A percentile compares a stretch with the other conserved stretches of the same genome.
These are phyloP conservation scores for Grigorovia transvaalensis DNA, from an alignment of 805 yeast species.

Conservation along the genomic window DNA sequence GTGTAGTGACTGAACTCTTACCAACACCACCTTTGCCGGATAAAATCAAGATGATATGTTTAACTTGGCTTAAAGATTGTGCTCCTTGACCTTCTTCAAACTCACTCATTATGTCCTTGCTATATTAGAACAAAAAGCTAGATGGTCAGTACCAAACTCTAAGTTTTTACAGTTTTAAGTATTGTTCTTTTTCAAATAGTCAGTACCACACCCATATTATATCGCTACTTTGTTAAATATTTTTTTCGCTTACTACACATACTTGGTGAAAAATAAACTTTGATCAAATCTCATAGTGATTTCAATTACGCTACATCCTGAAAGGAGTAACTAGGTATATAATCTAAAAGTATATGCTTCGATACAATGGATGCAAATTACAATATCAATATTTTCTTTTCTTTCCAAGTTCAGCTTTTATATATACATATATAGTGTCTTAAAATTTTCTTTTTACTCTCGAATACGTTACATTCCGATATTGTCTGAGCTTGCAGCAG, in stretches of 20 bases:
- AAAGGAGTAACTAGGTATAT: no score
- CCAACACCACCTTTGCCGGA: conserved; percentile 99
- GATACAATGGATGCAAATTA: not conserved
- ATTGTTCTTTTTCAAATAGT: no score
- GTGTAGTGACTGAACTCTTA: conserved; percentile 91
- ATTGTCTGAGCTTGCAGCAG: not conserved
- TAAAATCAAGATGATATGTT: conserved; percentile 69
- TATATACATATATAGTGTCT: not conserved
- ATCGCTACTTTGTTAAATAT: no score
- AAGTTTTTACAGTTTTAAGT: no score
- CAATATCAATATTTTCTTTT: no score
- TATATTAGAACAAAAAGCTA: no score
- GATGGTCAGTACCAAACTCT: no score
- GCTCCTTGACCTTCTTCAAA: conserved; percentile 13
- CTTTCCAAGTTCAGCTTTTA: not conserved
- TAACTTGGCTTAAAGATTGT: conserved; percentile 39
- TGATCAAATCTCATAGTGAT: no score
- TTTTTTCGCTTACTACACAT: no score
- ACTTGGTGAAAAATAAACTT: no score
- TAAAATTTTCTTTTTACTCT: not conserved
- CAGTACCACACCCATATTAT: not conserved
- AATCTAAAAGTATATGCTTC: no score
- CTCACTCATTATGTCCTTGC: not conserved
- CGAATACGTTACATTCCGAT: not conserved
- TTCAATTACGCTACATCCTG: no score